Conservation (phyloP, 352 stramenopile genomes). For the Globisporangium mamillatum region DNA sequence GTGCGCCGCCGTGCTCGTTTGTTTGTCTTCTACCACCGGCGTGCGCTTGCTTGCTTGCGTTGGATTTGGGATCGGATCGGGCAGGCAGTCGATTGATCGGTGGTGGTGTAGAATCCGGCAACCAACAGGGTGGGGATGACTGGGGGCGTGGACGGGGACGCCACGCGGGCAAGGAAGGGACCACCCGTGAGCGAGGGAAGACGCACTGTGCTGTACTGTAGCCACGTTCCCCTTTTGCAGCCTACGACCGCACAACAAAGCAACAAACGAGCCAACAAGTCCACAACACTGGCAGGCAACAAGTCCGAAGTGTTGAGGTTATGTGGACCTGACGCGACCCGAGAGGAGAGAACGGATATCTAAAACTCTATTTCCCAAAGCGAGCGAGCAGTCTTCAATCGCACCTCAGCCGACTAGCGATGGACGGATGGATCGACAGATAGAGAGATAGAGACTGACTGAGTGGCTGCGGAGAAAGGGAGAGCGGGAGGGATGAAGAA, state of each 20-base stretch:
- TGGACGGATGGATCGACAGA: not conserved
- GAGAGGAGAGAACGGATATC: not conserved
- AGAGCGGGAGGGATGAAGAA: not conserved
- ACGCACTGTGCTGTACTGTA: not conserved
- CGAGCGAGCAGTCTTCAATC: not conserved
- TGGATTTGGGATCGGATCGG: slow-evolving; percentile 9
- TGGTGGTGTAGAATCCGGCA: slow-evolving; percentile 7
- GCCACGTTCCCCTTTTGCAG: not conserved
- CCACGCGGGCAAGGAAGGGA: not conserved
- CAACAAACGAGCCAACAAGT: not conserved
- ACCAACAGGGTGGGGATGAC: not conserved
- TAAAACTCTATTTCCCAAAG: not conserved
- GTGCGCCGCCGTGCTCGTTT: no score
- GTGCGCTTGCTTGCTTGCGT: not conserved
- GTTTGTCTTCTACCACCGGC: no score
- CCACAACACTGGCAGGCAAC: not conserved
- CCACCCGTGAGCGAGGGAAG: not conserved
- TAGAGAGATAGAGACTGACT: not conserved
- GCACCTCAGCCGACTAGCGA: not conserved
- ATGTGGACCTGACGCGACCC: not conserved
- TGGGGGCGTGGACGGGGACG: not conserved
- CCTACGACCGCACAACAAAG: not conserved
- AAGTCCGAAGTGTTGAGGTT: not conserved
- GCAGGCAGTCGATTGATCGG: not conserved
- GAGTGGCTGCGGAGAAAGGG: no score